phyloP scores from a whole-genome alignment of 441 rosid genomes.

The Hura crepitans region DNA sequence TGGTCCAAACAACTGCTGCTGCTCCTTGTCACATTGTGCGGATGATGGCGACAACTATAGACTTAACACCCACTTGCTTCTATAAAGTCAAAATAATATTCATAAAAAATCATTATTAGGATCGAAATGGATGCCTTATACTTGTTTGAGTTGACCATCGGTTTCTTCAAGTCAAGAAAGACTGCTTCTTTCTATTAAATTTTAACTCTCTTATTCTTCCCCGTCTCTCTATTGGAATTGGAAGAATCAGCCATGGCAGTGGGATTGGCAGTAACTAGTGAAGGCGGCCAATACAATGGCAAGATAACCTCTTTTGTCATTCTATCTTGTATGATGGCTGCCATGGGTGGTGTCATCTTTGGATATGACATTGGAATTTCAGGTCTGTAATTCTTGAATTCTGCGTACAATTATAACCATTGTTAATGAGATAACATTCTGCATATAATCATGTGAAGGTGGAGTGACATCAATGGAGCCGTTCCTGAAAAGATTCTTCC shows the following conservation, averaged over 20 bases:
- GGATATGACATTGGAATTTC: conserved; percentile 76
- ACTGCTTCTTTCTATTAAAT: not conserved
- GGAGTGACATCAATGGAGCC: conserved; percentile 66
- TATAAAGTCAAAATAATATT: no score
- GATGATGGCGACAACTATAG: no score
- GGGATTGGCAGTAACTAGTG: conserved; percentile 27
- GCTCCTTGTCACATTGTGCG: no score
- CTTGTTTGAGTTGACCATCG: not conserved
- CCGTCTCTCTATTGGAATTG: not conserved
- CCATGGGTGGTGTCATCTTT: conserved; percentile 75
- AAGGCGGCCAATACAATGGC: conserved; percentile 34
- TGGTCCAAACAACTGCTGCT: no score
- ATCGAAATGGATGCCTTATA: not conserved
- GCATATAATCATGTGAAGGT: conserved; percentile 7
- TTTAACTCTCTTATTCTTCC: not conserved
- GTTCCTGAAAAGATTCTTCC: conserved; percentile 66
- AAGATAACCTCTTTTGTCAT: conserved; percentile 50
- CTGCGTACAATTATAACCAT: no score
- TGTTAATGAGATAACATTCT: no score
- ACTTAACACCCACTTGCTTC: no score
- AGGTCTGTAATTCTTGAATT: conserved; percentile 30
- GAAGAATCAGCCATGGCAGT: conserved; percentile 34
- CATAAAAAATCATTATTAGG: not conserved
- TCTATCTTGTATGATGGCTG: conserved; percentile 74
- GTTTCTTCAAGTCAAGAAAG: conserved; percentile 15